Evolutionary conservation across 345 rosid species (phyloP), one percentile per base, ranked within the genome.

Genomic region (Lepidium didymum): DNA sequence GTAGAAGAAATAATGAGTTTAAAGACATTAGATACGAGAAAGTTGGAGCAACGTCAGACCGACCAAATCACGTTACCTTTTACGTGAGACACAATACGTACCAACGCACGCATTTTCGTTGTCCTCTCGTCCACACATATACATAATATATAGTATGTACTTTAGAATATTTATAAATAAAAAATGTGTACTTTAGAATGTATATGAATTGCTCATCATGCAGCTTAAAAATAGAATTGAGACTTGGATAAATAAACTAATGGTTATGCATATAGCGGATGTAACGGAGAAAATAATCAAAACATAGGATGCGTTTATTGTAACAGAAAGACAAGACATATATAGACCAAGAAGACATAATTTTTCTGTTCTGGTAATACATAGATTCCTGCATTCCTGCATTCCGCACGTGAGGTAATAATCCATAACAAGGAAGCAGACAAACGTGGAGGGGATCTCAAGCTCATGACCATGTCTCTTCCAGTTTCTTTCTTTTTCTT

Each of bases 11-110:
- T 40, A 41, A 4, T 62, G 23, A 15, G 34, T 36, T 35, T 2
- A 18, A 43, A 54, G 36, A 63, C 34, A 54, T 35, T 34, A 44
- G 35, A 59, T 54, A n/a, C 21, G 49, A 27, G 31, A 4, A 35
- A 44, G 57, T 45, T 56, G 51, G 76, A 56, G 70, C 64, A 64
- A 72, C 64, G 50, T 71, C 70, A 56, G 34, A 55, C 50, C 66
- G 66, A 64, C 66, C 66, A 64, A n/a, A 49, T 72, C 60, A 64
- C 59, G 71, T 64, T 29, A 49, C 58, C 49, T 45, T 35, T 62
- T 62, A 52, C 66, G 34, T 72, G 45, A 50, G 57, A 31, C 45
- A 49, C 71, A 72, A 72, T 58, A 64, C 60, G 59, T 19, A 19
- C 21, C 21, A 19, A 19, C 21, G 21, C 21, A 19, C 21, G 21